A percentile compares a stretch with the other conserved stretches of the same genome.
phyloP scores from a whole-genome alignment of 345 rosid species.

The Theobroma cacao region DNA sequence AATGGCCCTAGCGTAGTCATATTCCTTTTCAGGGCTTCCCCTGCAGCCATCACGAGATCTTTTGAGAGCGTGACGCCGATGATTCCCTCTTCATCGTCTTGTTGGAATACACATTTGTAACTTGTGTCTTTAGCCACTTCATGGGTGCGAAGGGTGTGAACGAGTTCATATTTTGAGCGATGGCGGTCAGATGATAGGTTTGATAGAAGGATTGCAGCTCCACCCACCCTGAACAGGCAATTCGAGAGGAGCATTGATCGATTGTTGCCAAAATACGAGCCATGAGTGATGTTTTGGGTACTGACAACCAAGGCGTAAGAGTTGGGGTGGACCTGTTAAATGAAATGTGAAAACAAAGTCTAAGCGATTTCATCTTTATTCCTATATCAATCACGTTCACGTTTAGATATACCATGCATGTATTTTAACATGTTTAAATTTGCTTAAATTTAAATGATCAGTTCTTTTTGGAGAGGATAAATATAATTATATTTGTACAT shows the following conservation, averaged over 20 bases:
- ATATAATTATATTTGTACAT: no score
- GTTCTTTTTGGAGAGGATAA: no score
- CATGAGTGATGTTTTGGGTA: constrained; percentile 49
- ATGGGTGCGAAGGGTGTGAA: constrained; percentile 57
- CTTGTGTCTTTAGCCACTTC: constrained; percentile 51
- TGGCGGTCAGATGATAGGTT: constrained; percentile 37
- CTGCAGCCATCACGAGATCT: constrained; percentile 58
- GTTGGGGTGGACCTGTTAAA: constrained; percentile 41
- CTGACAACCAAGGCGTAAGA: constrained; percentile 61
- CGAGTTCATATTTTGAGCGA: constrained; percentile 49
- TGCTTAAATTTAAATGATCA: no score
- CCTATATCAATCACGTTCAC: no score
- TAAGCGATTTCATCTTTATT: no score
- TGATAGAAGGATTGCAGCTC: constrained; percentile 56
- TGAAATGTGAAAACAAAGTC: no score
- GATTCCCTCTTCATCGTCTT: constrained; percentile 43
- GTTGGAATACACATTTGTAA: constrained; percentile 47
- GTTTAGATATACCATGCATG: no score
- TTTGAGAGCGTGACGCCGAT: constrained; percentile 54
- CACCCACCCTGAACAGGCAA: constrained; percentile 55
- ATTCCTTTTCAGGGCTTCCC: constrained; percentile 61
- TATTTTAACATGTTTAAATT: no score
- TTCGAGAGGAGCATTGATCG: constrained; percentile 58
- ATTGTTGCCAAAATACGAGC: constrained; percentile 51
- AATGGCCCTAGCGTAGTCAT: constrained; percentile 65